Evolutionary conservation across 495 filamentous ascomycete species (phyloP).

Genomic region (Penicillium soppii): DNA sequence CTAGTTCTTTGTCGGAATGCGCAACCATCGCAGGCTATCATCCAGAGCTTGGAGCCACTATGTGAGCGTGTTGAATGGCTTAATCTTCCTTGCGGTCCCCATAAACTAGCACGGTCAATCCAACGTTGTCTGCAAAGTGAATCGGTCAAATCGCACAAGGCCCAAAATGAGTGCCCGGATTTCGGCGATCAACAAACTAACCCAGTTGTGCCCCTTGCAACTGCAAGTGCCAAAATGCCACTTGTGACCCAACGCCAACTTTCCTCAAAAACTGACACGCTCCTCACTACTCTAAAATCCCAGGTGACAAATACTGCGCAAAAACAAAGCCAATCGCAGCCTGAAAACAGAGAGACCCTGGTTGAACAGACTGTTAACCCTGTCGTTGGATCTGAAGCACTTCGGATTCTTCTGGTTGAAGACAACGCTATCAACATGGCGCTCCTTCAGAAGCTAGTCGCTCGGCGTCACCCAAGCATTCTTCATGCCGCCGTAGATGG

Average conservation of each 20-base stretch:
- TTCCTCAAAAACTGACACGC: too few species aligned
- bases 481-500: slow-evolving; percentile 38
- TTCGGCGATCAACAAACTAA: too few species aligned
- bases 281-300: too few species aligned
- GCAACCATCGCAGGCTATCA: neutral
- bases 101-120: slow-evolving; percentile 15
- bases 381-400: neutral
- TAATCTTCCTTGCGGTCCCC: slow-evolving; percentile 21
- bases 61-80: slow-evolving; percentile 1
- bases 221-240: too few species aligned
- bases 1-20: neutral
- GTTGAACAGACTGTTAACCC: neutral
- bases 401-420: slow-evolving; percentile 57
- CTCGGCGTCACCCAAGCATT: slow-evolving; percentile 25
- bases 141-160: neutral
- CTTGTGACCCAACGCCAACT: too few species aligned
- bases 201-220: too few species aligned
- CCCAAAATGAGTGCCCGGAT: neutral
- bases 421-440: slow-evolving; percentile 68
- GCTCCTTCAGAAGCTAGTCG: slow-evolving; percentile 50
- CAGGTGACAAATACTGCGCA: neutral
- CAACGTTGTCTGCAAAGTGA: slow-evolving; percentile 3
- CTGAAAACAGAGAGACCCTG: neutral
- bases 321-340: neutral
- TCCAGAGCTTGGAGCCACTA: neutral